Base-by-base conservation (phyloP, 2,329 filamentous ascomycete genomes). In the Tolypocladium ophioglossoides region DNA sequence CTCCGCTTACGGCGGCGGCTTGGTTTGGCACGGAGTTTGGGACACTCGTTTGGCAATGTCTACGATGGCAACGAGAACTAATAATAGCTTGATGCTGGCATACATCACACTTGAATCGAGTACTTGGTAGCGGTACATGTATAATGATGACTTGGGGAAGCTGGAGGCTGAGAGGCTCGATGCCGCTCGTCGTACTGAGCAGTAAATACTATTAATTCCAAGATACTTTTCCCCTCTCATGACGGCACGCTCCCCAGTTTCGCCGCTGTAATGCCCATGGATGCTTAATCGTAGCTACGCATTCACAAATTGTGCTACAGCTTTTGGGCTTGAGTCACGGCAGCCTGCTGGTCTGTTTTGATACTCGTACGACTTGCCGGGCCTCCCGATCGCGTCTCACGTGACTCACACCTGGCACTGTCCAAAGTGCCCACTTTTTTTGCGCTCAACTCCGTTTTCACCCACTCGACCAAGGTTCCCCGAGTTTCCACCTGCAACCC, bases 1-100 rank as follows among this genome's bases (percentile, higher is more conserved):
- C 22, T 20, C 14, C 52, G 27, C 51, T 62, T 52, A 56, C 51
- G 55, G 58, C 49, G 55, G 55, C 52, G 51, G 57, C 14, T 50
- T 46, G 35, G 34, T n/a, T 50, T 22, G 54, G 55, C 54, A 52
- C 20, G 55, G 54, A 32, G 57, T 58, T 55, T 22, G 44, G 27
- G 57, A 38, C 35, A 32, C 48, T 14, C n/a, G 14, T 50, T 50
- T 50, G 24, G 32, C 37, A 32, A 51, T 24, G 34, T 32, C 46
- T 24, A 44, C 52, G 38, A 51, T 53, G 52, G 40, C 44, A 16
- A 49, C 27, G 53, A 24, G 27, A n/a, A 27, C 16, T 49, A 54
- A 49, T 51, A 49, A 35, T 44, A 35, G 18, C 27, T 30, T 47
- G 44, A 30, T 32, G 44, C 24, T 47, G 44, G 18, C 27, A 32